Conservation (phyloP, 257 asterid genomes). For the Przewalskia tangutica region DNA sequence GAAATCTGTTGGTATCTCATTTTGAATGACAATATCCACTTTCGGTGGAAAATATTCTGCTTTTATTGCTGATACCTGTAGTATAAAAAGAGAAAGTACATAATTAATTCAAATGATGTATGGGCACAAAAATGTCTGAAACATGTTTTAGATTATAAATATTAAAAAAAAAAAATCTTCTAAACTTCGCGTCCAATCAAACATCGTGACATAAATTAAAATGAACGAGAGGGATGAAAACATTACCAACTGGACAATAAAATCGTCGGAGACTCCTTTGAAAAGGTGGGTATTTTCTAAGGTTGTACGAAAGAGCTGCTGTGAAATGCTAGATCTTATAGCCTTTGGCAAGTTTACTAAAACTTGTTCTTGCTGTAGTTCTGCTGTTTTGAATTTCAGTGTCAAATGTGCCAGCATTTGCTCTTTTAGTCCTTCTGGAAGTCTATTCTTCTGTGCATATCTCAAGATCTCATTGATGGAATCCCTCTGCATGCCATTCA, state of each 20-base stretch:
- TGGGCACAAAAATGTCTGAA: too few species aligned
- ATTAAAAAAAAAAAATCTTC: too few species aligned
- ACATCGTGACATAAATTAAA: background rate
- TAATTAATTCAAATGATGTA: too few species aligned
- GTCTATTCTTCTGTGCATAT: conserved; percentile 75
- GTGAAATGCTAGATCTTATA: conserved; percentile 79
- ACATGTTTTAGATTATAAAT: too few species aligned
- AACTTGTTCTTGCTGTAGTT: conserved; percentile 87
- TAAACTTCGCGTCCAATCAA: background rate
- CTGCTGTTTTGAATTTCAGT: conserved; percentile 88
- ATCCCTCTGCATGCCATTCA: conserved; percentile 46
- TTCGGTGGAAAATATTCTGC: conserved; percentile 94
- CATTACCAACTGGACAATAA: conserved; percentile 72
- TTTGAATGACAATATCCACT: conserved; percentile 76
- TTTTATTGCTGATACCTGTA: conserved; percentile 83
- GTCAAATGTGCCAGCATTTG: conserved; percentile 90
- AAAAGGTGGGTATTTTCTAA: conserved; percentile 66
- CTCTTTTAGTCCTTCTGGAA: conserved; percentile 69
- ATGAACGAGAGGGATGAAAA: background rate
- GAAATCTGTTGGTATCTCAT: conserved; percentile 91
- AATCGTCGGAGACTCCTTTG: conserved; percentile 74
- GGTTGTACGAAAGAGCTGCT: conserved; percentile 63
- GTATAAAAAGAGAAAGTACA: background rate
- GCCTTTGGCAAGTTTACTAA: conserved; percentile 82
- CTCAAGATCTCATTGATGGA: conserved; percentile 57